Conservation (phyloP, 345 rosid species). For the Populus simonii region DNA sequence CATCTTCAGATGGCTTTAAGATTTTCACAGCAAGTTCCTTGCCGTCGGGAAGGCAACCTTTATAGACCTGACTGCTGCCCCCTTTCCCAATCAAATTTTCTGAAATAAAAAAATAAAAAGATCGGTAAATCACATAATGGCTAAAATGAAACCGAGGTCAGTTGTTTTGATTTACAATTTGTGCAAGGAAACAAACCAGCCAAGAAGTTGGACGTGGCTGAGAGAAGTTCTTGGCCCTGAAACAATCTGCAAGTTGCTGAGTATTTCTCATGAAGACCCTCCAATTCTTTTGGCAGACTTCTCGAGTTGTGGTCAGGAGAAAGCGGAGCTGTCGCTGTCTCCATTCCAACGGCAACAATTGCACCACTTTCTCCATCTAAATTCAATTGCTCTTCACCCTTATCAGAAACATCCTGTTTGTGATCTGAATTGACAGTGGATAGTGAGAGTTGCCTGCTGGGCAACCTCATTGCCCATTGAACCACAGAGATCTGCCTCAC, state of each 20-base stretch:
- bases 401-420: conserved; percentile 1
- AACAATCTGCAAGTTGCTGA: conserved; percentile 34
- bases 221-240: conserved; percentile 46
- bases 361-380: conserved; percentile 42
- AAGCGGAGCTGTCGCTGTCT: conserved; percentile 23
- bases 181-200: conserved; percentile 46
- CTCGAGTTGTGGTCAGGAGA: conserved; percentile 31
- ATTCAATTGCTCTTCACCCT: neutral
- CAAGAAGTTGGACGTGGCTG: conserved; percentile 59
- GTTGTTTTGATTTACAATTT: neutral
- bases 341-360: conserved; percentile 41
- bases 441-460: conserved; percentile 18
- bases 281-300: conserved; percentile 24
- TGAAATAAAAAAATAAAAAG: conserved; percentile 24
- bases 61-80: conserved; percentile 84
- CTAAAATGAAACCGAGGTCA: neutral
- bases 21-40: conserved; percentile 87
- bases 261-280: conserved; percentile 29
- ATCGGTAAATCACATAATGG: neutral
- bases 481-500: conserved; percentile 44
- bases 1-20: conserved; percentile 66
- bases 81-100: conserved; percentile 91
- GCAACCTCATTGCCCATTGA: conserved; percentile 32
- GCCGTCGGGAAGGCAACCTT: conserved; percentile 76
- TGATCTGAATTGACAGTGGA: conserved; percentile 5